Evolutionary conservation across 2,329 filamentous ascomycete species (phyloP).

Genomic region (Cytospora schulzeri): DNA sequence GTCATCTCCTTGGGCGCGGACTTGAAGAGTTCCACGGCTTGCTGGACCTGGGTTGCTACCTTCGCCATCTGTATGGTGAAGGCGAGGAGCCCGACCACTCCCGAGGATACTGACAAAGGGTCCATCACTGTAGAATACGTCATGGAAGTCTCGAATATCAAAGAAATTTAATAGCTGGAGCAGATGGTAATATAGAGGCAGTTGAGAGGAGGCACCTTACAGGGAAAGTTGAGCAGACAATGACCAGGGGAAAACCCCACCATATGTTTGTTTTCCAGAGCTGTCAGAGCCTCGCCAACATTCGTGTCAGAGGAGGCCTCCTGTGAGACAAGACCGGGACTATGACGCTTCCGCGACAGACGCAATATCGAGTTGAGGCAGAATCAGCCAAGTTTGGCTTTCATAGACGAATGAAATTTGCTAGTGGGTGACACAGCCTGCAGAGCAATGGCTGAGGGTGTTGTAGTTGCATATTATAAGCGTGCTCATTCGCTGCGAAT

Average conservation of each 20-base stretch:
- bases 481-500: background rate
- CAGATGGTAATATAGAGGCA: background rate
- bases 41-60: background rate
- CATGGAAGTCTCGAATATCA: background rate
- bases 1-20: background rate
- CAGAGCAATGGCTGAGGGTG: background rate
- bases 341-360: too few species aligned
- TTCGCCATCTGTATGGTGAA: constrained; percentile 4
- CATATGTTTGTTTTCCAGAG: background rate
- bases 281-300: background rate
- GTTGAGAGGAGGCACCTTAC: background rate
- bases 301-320: too few species aligned
- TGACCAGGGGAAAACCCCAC: too few species aligned
- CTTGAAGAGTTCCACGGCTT: background rate
- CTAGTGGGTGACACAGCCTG: background rate
- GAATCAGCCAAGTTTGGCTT: background rate
- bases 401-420: background rate
- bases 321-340: background rate
- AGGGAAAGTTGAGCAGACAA: background rate
- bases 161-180: background rate
- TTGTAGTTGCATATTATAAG: background rate
- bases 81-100: background rate
- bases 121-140: background rate
- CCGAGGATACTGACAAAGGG: constrained; percentile 2
- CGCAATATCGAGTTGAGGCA: background rate